phyloP scores from a whole-genome alignment of 306 rosid species.

The Acacia confusa region DNA sequence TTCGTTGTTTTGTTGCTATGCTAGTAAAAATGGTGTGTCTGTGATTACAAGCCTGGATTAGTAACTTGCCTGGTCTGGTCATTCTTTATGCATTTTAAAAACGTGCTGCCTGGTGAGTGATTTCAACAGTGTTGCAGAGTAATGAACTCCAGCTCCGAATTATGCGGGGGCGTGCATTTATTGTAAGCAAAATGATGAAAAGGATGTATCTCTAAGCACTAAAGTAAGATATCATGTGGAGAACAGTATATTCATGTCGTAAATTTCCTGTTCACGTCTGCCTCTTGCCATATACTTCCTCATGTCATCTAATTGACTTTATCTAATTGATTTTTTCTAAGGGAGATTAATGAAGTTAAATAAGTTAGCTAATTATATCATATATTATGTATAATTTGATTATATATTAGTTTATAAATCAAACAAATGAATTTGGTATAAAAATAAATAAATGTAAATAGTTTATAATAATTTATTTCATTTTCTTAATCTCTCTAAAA shows the following conservation, averaged over 20 bases:
- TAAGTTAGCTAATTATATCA: too few relatives aligned
- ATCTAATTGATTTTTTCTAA: too few relatives aligned
- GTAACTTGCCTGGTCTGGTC: neutral
- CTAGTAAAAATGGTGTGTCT: neutral
- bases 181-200: neutral
- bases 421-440: too few relatives aligned
- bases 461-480: too few relatives aligned
- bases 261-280: neutral
- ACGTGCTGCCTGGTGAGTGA: neutral
- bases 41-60: neutral
- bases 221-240: neutral
- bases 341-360: too few relatives aligned
- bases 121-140: neutral
- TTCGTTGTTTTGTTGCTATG: neutral
- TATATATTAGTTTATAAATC: too few relatives aligned
- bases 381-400: too few relatives aligned
- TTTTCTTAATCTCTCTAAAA: too few relatives aligned
- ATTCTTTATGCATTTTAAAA: too few relatives aligned
- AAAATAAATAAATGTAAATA: too few relatives aligned
- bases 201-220: neutral
- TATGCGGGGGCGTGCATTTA: neutral
- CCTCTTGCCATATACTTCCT: neutral
- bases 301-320: too few relatives aligned
- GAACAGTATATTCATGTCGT: neutral
- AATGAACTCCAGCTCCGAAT: neutral